Evolutionary conservation across 2,329 filamentous ascomycete species (phyloP), one percentile per base, ranked within the genome.

Genomic region (Talaromyces rugulosus): DNA sequence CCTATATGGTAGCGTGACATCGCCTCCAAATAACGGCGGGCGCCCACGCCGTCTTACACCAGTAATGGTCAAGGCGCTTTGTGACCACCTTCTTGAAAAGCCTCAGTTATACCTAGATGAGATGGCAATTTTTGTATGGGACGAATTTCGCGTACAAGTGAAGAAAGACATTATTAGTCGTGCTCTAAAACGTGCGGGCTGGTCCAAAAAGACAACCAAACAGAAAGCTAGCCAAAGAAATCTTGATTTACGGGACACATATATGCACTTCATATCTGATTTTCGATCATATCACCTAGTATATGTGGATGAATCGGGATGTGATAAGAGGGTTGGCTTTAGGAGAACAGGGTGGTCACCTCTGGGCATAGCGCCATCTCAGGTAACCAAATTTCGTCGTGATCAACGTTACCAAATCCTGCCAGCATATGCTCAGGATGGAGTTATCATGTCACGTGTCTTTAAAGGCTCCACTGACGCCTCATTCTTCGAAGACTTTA

Each of bases 281-380:
- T 55, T 55, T 23, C 34, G n/a, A 33, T 16, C 30, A 28, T 18
- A 50, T 50, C 11, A 50, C 4, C 44, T 50, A 5, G 5, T 50
- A 18, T 58, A 47, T 47, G 23, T 75, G 34, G 71, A 78, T 62
- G 69, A 79, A 65, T 77, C 76, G 62, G 70, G 74, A 4, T 75
- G 68, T 65, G 71, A 78, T 62, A 76, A 73, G 62, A 65, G 68
- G 27, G 66, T 70, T 62, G 70, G 74, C 11, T 72, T 70, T 60
- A 66, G 75, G 55, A 65, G 70, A 14, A 75, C 65, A 16, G 71
- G 71, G 4, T 78, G 71, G 74, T 71, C 74, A 60, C 74, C 70
- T 12, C 63, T 62, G 12, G 70, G 74, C 9, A 65, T 70, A 47
- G 66, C 70, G 5, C 72, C 69, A 14, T 52, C 69, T 36, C 59